These are phyloP conservation scores for Mortierella alpina DNA, from an alignment of 192 early-diverging fungal genomes.

Conservation along the genomic window DNA sequence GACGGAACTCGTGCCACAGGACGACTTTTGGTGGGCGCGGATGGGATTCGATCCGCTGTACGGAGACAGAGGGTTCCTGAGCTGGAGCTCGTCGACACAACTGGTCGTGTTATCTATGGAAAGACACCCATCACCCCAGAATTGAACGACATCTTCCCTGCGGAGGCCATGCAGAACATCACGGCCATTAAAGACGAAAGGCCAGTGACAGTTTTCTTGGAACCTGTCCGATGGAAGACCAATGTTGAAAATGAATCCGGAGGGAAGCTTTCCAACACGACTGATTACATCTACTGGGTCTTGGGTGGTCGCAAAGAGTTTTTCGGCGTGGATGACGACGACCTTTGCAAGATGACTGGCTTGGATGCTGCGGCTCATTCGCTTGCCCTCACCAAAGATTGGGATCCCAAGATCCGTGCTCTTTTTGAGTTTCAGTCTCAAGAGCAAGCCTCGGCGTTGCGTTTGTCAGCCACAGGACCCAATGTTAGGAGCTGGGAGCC, in stretches of 20 bases:
- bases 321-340: constrained; percentile 15
- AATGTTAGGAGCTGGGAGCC: constrained; percentile 5
- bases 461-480: constrained; percentile 8
- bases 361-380: constrained; percentile 9
- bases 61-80: constrained; percentile 5
- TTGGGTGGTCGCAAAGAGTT: constrained; percentile 7
- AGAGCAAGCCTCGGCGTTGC: constrained; percentile 8
- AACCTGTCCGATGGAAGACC: constrained; percentile 20
- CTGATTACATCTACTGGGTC: constrained; percentile 24
- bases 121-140: constrained; percentile 23
- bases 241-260: constrained; percentile 5
- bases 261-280: constrained; percentile 1
- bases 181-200: constrained; percentile 15
- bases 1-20: constrained; percentile 34
- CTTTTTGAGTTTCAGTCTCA: constrained; percentile 12
- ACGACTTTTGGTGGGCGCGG: constrained; percentile 40
- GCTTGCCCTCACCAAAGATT: constrained; percentile 5
- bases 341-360: constrained; percentile 10
- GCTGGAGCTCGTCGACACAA: constrained; percentile 19
- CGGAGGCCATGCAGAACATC: constrained; percentile 11
- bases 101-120: constrained; percentile 21
- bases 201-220: constrained; percentile 13
- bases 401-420: constrained; percentile 16
- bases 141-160: constrained; percentile 8
- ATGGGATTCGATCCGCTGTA: constrained; percentile 26